Evolutionary conservation across 805 yeast species (phyloP).

Genomic region (Kregervanrija pseudodelftensis): DNA sequence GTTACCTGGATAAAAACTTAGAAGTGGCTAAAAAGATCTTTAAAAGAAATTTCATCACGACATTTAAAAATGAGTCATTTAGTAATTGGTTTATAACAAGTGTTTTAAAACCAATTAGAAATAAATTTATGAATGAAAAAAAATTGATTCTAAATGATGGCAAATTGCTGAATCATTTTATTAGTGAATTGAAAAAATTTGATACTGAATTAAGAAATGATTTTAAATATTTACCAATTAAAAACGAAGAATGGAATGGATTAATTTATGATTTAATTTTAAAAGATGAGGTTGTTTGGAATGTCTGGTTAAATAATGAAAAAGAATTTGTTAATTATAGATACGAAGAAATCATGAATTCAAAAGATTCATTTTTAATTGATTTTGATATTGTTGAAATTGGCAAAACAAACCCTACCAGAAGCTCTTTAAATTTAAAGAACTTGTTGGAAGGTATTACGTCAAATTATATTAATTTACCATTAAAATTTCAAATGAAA

Average conservation of each 20-base stretch:
- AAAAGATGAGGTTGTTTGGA: slow-evolving; percentile 24
- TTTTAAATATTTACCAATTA: slow-evolving; percentile 26
- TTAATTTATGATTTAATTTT: slow-evolving; percentile 25
- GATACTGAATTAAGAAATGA: slow-evolving; percentile 41
- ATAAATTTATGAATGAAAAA: slow-evolving; percentile 32
- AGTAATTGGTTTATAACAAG: slow-evolving; percentile 37
- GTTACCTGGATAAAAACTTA: slow-evolving; percentile 29
- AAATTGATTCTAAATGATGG: slow-evolving; percentile 27
- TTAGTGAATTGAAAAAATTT: slow-evolving; percentile 50
- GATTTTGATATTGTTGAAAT: slow-evolving; percentile 47
- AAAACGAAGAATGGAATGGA: slow-evolving; percentile 18
- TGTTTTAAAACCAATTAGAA: slow-evolving; percentile 38
- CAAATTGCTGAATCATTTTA: slow-evolving; percentile 47
- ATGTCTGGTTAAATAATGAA: slow-evolving; percentile 50
- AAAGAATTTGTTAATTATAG: slow-evolving; percentile 42
- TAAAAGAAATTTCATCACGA: not conserved
- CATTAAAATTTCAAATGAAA: slow-evolving; percentile 45
- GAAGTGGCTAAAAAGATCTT: slow-evolving; percentile 18
- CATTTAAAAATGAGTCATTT: slow-evolving; percentile 22
- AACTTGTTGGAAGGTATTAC: slow-evolving; percentile 54
- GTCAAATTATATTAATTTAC: slow-evolving; percentile 44
- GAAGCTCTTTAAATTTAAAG: slow-evolving; percentile 49
- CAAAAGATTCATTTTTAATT: slow-evolving; percentile 45
- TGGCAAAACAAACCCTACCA: slow-evolving; percentile 50
- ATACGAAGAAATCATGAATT: slow-evolving; percentile 43